Conservation (phyloP, 805 yeast species). For the Danielia reshetovae region DNA sequence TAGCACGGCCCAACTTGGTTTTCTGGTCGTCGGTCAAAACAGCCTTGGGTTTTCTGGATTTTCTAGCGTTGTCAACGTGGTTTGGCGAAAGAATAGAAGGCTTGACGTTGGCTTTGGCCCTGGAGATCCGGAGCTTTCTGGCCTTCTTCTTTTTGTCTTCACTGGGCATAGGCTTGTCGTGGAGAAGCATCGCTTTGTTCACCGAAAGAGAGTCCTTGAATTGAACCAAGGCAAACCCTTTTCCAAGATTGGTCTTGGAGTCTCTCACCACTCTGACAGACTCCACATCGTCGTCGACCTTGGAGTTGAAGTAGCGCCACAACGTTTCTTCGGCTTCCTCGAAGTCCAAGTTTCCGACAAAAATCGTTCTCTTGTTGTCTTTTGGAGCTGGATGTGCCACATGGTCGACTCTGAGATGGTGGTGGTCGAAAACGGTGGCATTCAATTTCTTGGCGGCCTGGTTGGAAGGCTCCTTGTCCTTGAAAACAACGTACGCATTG, state of each 20-base stretch:
- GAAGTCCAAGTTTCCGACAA: constrained; percentile 91
- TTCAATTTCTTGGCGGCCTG: constrained; percentile 52
- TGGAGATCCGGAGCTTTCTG: constrained; percentile 70
- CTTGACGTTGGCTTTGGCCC: constrained; percentile 44
- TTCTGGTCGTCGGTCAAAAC: constrained; percentile 61
- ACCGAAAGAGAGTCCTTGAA: constrained; percentile 72
- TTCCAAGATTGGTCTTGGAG: constrained; percentile 89
- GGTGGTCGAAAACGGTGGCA: constrained; percentile 61
- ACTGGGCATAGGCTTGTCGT: constrained; percentile 54
- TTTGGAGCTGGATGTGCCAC: constrained; percentile 88
- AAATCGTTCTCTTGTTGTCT: constrained; percentile 78
- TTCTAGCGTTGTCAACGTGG: constrained; percentile 33
- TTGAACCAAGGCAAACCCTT: constrained; percentile 96
- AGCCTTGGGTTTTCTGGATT: constrained; percentile 20
- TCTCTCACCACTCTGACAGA: constrained; percentile 90
- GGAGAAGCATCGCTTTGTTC: constrained; percentile 72
- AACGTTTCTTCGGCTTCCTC: constrained; percentile 87
- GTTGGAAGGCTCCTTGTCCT: constrained; percentile 45
- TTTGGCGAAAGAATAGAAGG: constrained; percentile 44
- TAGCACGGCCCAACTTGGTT: constrained; percentile 78
- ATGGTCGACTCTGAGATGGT: constrained; percentile 87
- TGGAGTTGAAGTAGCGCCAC: constrained; percentile 70
- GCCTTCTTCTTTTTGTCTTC: constrained; percentile 26
- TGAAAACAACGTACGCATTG: constrained; percentile 85
- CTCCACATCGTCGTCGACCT: constrained; percentile 56